Evolutionary conservation across 805 yeast genomes (phyloP).

Genomic region (Kregervanrija delftensis): DNA sequence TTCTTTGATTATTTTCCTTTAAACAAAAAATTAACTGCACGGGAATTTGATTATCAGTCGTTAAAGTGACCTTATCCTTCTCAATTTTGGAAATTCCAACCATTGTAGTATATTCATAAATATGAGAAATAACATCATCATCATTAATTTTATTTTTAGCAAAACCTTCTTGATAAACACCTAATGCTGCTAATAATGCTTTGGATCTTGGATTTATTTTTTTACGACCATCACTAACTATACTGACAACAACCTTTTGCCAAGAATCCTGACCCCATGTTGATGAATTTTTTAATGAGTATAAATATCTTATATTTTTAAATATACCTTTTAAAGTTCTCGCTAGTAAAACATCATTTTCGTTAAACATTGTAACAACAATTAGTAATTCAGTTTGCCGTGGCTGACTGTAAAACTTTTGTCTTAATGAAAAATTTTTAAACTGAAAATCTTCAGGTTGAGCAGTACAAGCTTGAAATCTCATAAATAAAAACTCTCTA

Average conservation of each 20-base stretch:
- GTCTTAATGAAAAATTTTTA: conserved; percentile 74
- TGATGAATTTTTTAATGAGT: conserved; percentile 52
- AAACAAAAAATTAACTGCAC: conserved; percentile 84
- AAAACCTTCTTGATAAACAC: conserved; percentile 92
- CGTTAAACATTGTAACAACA: conserved; percentile 87
- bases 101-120: conserved; percentile 90
- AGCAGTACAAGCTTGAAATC: conserved; percentile 92
- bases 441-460: conserved; percentile 67
- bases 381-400: conserved; percentile 81
- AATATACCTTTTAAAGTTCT: conserved; percentile 87
- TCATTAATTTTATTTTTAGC: conserved; percentile 89
- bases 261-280: conserved; percentile 95
- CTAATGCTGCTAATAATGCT: conserved; percentile 77
- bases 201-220: conserved; percentile 74
- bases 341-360: conserved; percentile 74
- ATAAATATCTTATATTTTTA: conserved; percentile 74
- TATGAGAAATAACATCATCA: conserved; percentile 73
- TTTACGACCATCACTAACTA: conserved; percentile 88
- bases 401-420: conserved; percentile 67
- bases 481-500: conserved; percentile 74
- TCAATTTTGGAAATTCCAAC: conserved; percentile 71
- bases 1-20: conserved; percentile 82
- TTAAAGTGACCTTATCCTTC: conserved; percentile 53
- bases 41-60: conserved; percentile 63
- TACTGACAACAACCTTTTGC: conserved; percentile 87